Evolutionary conservation across 805 yeast genomes (phyloP).

Genomic region (Candida hispaniensis): DNA sequence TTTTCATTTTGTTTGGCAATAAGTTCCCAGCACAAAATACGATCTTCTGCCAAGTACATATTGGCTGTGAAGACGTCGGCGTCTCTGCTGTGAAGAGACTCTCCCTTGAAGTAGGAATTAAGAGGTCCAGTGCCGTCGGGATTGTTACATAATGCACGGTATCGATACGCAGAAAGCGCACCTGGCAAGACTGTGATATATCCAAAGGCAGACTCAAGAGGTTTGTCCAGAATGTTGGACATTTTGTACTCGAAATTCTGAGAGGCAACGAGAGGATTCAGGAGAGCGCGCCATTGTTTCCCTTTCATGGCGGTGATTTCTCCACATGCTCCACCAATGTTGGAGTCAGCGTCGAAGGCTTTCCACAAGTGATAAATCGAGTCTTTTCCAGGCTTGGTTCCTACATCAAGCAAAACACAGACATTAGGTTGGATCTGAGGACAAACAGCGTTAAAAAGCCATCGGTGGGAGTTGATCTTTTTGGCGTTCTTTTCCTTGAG

Average conservation of each 20-base stretch:
- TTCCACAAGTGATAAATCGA: conserved; percentile 95
- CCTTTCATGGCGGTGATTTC: conserved; percentile 95
- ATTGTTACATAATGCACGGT: conserved; percentile 72
- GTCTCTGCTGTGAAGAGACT: conserved; percentile 43
- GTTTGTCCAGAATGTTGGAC: conserved; percentile 93
- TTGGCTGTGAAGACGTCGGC: conserved; percentile 88
- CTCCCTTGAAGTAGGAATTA: conserved; percentile 83
- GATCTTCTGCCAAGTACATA: conserved; percentile 95
- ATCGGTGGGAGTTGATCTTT: conserved; percentile 93
- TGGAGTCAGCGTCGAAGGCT: conserved; percentile 90
- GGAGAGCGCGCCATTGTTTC: conserved; percentile 63
- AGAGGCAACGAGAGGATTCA: conserved; percentile 89
- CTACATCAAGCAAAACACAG: conserved; percentile 85
- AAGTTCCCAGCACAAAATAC: conserved; percentile 92
- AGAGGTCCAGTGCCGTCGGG: conserved; percentile 90
- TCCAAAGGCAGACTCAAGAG: conserved; percentile 85
- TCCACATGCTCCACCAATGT: conserved; percentile 98
- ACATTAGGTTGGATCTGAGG: conserved; percentile 89
- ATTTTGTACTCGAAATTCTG: conserved; percentile 94
- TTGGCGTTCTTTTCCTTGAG: conserved; percentile 85
- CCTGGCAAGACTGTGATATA: conserved; percentile 92
- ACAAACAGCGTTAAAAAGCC: conserved; percentile 93
- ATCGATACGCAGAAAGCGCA: conserved; percentile 89
- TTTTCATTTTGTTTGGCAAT: conserved; percentile 74
- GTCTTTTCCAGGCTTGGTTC: conserved; percentile 83